Conservation (phyloP, 1,139 yeast species). For the Pneumocystis carinii region DNA sequence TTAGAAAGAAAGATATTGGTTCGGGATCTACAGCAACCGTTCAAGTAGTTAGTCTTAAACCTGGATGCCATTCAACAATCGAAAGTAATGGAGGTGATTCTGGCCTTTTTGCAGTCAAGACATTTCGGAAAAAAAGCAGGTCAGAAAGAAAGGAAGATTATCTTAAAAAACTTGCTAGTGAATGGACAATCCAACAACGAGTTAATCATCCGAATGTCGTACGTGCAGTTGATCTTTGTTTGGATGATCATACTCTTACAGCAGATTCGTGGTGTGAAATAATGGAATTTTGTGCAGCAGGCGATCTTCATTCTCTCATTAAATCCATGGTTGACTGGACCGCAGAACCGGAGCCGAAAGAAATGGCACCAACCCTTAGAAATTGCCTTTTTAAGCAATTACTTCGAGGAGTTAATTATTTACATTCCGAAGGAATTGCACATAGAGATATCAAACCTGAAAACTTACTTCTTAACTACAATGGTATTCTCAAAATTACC, state of each 20-base stretch:
- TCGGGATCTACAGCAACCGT: background rate
- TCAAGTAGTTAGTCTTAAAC: background rate
- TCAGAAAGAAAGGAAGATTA: constrained; percentile 43
- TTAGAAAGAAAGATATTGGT: background rate
- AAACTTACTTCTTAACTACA: constrained; percentile 47
- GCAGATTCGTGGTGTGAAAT: constrained; percentile 45
- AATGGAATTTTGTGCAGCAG: constrained; percentile 93
- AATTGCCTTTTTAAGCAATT: constrained; percentile 55
- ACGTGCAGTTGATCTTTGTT: constrained; percentile 44
- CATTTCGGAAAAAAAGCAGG: constrained; percentile 32
- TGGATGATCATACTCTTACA: constrained; percentile 20
- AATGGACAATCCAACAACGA: constrained; percentile 59
- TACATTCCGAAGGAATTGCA: constrained; percentile 56
- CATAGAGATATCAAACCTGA: constrained; percentile 67
- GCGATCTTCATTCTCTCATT: constrained; percentile 66
- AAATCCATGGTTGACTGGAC: constrained; percentile 16
- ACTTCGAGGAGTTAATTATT: constrained; percentile 55
- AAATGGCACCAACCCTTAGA: constrained; percentile 18
- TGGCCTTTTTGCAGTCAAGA: constrained; percentile 52
- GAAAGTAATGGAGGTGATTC: constrained; percentile 8
- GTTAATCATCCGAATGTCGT: constrained; percentile 56
- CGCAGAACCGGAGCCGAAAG: constrained; percentile 13
- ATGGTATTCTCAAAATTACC: constrained; percentile 55
- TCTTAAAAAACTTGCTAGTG: constrained; percentile 56
- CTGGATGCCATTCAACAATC: background rate